Percentiles rank a stretch among this genome's conserved stretches.
Conservation (phyloP, 2,329 filamentous ascomycete genomes). For the Neofusicoccum sp. region DNA sequence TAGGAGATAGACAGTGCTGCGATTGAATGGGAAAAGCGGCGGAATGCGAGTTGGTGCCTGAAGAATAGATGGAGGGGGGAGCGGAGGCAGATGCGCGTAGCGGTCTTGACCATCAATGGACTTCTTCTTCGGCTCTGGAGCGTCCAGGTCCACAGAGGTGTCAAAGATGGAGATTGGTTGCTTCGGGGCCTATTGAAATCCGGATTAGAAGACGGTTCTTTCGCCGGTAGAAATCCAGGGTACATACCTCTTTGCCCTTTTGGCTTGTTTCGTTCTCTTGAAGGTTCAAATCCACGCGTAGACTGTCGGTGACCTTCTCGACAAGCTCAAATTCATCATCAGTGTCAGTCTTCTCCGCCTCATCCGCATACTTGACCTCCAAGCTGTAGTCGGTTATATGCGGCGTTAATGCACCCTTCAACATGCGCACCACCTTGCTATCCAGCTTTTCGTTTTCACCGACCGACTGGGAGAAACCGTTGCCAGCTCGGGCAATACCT, state of each 20-base stretch:
- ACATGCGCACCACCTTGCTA: constrained; percentile 68
- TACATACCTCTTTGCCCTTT: constrained; percentile 16
- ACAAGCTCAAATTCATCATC: constrained; percentile 62
- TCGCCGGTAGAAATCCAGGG: neutral
- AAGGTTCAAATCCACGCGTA: constrained; percentile 41
- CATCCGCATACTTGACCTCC: constrained; percentile 57
- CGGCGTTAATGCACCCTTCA: constrained; percentile 67
- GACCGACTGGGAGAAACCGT: constrained; percentile 62
- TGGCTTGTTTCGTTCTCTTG: constrained; percentile 20
- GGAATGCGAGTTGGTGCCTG: constrained; percentile 65
- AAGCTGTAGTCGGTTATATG: constrained; percentile 64
- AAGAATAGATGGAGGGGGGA: constrained; percentile 57
- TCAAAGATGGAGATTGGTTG: constrained; percentile 62
- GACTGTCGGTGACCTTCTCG: constrained; percentile 54
- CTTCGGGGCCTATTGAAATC: constrained; percentile 26
- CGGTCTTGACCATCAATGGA: constrained; percentile 32
- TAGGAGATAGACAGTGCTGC: constrained; percentile 65
- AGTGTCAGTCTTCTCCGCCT: constrained; percentile 24
- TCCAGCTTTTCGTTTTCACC: constrained; percentile 64
- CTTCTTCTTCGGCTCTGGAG: constrained; percentile 29
- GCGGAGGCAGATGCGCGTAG: constrained; percentile 52
- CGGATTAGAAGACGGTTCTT: neutral
- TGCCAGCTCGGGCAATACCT: constrained; percentile 57
- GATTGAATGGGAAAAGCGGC: constrained; percentile 64
- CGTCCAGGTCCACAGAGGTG: constrained; percentile 44